Conservation (phyloP, 306 rosid genomes). For the Coriaria nepalensis region DNA sequence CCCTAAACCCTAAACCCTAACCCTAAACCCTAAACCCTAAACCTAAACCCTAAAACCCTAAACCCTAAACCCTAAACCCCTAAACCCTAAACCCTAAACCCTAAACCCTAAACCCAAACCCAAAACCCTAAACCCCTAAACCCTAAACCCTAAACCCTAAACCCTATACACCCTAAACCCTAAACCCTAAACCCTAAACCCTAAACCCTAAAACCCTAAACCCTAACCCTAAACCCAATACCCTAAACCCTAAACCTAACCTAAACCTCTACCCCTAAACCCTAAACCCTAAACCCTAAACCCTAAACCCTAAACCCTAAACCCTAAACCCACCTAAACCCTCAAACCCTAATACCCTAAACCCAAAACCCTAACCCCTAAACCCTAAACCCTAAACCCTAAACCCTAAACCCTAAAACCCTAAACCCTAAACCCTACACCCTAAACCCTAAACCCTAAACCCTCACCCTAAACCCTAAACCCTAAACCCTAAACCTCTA, state of each 20-base stretch:
- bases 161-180: too few species aligned
- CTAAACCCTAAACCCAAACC: constrained; percentile 11
- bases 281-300: constrained; percentile 11
- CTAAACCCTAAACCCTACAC: constrained; percentile 11
- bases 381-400: too few species aligned
- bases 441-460: constrained; percentile 7
- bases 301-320: too few species aligned
- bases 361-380: too few species aligned
- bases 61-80: constrained; percentile 11
- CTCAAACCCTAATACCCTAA: constrained; percentile 8
- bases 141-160: too few species aligned
- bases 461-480: constrained; percentile 2
- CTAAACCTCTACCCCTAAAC: constrained; percentile 5
- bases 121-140: constrained; percentile 6
- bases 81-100: constrained; percentile 8
- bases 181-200: constrained; percentile 8
- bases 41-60: constrained; percentile 9
- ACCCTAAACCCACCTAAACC: constrained; percentile 13
- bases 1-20: constrained; percentile 10
- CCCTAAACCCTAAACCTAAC: constrained; percentile 12
- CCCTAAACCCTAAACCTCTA: constrained; percentile 5
- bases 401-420: constrained; percentile 12
- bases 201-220: constrained; percentile 6
- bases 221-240: constrained; percentile 8
- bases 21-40: constrained; percentile 8